Evolutionary conservation across 129 eudicot genomes (phyloP), one percentile per base, ranked within the genome.

Genomic region (Centaurea solstitialis): DNA sequence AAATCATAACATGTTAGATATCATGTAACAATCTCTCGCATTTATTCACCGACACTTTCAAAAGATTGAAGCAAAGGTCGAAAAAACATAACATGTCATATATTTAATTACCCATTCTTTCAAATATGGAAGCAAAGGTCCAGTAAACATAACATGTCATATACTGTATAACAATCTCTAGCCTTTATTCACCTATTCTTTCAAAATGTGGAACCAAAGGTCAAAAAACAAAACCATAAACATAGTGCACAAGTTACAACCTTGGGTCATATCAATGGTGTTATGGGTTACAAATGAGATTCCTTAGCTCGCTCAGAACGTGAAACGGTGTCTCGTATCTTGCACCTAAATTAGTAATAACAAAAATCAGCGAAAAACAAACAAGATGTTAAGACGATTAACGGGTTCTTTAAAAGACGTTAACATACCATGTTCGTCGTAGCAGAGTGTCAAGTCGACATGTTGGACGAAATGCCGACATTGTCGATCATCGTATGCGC

Each of bases 231-330:
- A 47, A 18, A 47, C 2, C 4, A 47, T 47, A 47, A 47, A 47
- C 18, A 18, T 47, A 47, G 59, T 47, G 13, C 59, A 47, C 4
- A 18, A 47, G 12, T 47, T 47, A 47, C 59, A 47, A 18, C 13
- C 59, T 47, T 47, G n/a, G 6, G n/a, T 18, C 59, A 47, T 47
- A 13, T 47, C 6, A 0, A 11, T 47, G 59, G 3, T 6, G 18
- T 13, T 47, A 47, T 47, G 59, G 59, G 5, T 47, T 47, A 3
- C 18, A 18, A 0, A 37, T 18, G 24, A 70, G 22, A 70, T 70
- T 70, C 50, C 5, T 37, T 70, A 53, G 74, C 53, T 70, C 76
- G n/a, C 76, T 72, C 59, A 72, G 21, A 39, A 72, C 76, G 11
- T 72, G 40, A n/a, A 18, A 11, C 7, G 76, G 76, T 40, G 40